Evolutionary conservation across 768 basidiomycete genomes (phyloP).

Genomic region (Xanthoconium stramineum): DNA sequence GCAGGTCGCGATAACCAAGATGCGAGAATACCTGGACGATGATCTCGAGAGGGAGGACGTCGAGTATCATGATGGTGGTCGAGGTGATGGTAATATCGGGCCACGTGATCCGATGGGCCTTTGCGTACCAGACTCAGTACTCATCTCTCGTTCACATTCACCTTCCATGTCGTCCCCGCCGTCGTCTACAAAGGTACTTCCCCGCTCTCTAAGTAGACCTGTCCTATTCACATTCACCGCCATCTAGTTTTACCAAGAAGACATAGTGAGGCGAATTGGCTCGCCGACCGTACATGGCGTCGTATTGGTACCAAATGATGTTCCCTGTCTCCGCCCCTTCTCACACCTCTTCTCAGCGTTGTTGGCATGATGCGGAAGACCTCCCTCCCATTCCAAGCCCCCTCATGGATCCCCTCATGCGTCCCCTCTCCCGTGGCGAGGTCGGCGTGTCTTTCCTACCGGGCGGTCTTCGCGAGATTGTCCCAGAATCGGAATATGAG

Average conservation of each 20-base stretch:
- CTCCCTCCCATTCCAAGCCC: slow-evolving; percentile 41
- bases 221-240: background rate
- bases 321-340: slow-evolving; percentile 1
- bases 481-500: slow-evolving; percentile 61
- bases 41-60: slow-evolving; percentile 25
- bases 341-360: slow-evolving; percentile 51
- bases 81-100: background rate
- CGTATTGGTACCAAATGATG: slow-evolving; percentile 52
- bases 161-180: slow-evolving; percentile 27
- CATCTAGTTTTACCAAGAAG: slow-evolving; percentile 61
- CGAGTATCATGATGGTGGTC: slow-evolving; percentile 6
- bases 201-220: background rate
- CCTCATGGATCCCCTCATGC: slow-evolving; percentile 65
- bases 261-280: slow-evolving; percentile 53
- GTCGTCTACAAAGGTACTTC: slow-evolving; percentile 34
- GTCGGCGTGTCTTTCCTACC: slow-evolving; percentile 74
- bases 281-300: slow-evolving; percentile 49
- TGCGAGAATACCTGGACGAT: slow-evolving; percentile 19
- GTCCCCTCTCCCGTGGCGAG: slow-evolving; percentile 74
- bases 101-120: slow-evolving; percentile 20
- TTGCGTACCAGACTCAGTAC: background rate
- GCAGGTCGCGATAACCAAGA: slow-evolving; percentile 22
- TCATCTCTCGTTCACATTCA: slow-evolving; percentile 8
- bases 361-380: slow-evolving; percentile 88
- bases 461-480: slow-evolving; percentile 58